Conservation (phyloP, 441 rosid species). For the Mallotus japonicus region DNA sequence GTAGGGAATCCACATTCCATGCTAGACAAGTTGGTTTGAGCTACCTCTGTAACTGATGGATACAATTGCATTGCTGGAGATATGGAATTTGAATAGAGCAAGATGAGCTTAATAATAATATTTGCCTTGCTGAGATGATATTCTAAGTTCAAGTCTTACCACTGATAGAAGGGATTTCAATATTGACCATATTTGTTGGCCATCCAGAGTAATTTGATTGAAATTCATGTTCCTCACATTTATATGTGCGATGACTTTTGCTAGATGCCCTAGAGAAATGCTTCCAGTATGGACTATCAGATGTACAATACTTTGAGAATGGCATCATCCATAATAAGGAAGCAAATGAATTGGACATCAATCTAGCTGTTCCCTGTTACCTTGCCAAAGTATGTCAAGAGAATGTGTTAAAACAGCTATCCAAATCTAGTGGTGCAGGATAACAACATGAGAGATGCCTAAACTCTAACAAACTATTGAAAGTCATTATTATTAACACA, state of each 20-base stretch:
- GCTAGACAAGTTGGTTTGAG: constrained; percentile 60
- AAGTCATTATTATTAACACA: constrained; percentile 11
- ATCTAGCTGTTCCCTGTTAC: constrained; percentile 94
- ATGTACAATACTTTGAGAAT: constrained; percentile 77
- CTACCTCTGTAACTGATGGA: constrained; percentile 61
- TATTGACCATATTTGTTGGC: constrained; percentile 90
- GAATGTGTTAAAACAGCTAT: constrained; percentile 38
- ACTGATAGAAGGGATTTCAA: constrained; percentile 78
- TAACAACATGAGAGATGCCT: constrained; percentile 14
- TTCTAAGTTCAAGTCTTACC: constrained; percentile 44
- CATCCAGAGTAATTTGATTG: constrained; percentile 86
- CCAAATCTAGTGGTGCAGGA: constrained; percentile 18
- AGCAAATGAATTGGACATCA: constrained; percentile 84
- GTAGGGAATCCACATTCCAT: constrained; percentile 95
- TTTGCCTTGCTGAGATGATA: constrained; percentile 13
- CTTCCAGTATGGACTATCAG: constrained; percentile 62
- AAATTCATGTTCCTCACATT: constrained; percentile 79
- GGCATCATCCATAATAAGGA: constrained; percentile 95
- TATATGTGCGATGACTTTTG: constrained; percentile 57
- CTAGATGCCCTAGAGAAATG: constrained; percentile 62
- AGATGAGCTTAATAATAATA: constrained; percentile 18
- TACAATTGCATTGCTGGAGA: constrained; percentile 56
- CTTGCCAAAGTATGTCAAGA: constrained; percentile 53
- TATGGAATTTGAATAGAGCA: constrained; percentile 22
- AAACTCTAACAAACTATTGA: constrained; percentile 9